Conservation (phyloP, 768 basidiomycete genomes). For the Agrocybe pediades region DNA sequence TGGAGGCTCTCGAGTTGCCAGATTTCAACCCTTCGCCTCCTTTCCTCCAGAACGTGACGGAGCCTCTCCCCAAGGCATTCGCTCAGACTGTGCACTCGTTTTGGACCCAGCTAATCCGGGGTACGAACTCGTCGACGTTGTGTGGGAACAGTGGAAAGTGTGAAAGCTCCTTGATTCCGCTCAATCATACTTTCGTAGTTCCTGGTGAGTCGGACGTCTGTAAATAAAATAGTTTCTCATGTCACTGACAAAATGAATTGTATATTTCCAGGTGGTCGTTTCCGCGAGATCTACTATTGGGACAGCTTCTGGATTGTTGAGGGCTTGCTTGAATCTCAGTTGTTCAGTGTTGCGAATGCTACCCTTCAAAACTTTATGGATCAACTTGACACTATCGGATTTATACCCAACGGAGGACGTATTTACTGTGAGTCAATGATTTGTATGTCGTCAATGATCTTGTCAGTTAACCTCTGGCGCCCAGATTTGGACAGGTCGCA, state of each 20-base stretch:
- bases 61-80: conserved; percentile 72
- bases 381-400: conserved; percentile 79
- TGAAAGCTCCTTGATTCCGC: conserved; percentile 83
- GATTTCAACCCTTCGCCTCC: conserved; percentile 65
- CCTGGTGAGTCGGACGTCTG: conserved; percentile 57
- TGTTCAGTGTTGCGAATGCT: conserved; percentile 70
- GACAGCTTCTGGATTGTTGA: conserved; percentile 85
- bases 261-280: conserved; percentile 55
- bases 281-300: conserved; percentile 80
- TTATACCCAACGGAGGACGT: conserved; percentile 93
- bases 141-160: conserved; percentile 63
- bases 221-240: not conserved
- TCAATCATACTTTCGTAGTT: conserved; percentile 90
- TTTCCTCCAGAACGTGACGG: conserved; percentile 70
- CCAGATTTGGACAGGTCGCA: conserved; percentile 88
- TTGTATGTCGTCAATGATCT: not conserved
- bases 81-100: conserved; percentile 80
- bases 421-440: conserved; percentile 68
- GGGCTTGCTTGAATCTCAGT: conserved; percentile 80
- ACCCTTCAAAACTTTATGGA: conserved; percentile 97
- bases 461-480: not conserved
- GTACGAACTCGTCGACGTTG: conserved; percentile 69
- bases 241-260: not conserved
- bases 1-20: conserved; percentile 60
- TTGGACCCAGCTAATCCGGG: conserved; percentile 80